These are phyloP conservation scores for Starmera dryadoides DNA, from an alignment of 805 yeast species.

Conservation along the genomic window DNA sequence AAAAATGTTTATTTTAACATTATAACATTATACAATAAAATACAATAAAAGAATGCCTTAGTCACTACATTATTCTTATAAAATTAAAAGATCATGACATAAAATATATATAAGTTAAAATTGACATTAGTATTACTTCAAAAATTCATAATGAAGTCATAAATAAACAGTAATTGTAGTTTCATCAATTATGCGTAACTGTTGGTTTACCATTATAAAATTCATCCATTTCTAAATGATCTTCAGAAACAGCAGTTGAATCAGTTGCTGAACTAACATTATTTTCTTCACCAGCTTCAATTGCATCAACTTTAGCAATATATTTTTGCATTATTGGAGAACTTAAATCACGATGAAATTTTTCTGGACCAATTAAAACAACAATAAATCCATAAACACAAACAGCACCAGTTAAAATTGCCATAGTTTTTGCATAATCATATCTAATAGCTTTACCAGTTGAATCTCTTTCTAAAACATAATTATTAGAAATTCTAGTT, in stretches of 20 bases:
- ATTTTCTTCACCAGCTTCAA: not conserved
- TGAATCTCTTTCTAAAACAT: constrained; percentile 24
- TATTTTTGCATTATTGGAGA: constrained; percentile 8
- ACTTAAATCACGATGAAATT: constrained; percentile 29
- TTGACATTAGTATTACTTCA: no score
- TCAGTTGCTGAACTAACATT: not conserved
- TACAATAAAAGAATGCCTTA: no score
- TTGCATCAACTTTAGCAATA: constrained; percentile 3
- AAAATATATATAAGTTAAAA: no score
- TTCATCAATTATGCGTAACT: no score
- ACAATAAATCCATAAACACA: constrained; percentile 43
- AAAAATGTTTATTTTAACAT: no score
- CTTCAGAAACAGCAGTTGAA: not conserved
- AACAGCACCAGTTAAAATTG: constrained; percentile 61
- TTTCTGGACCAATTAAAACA: constrained; percentile 53
- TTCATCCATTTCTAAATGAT: not conserved
- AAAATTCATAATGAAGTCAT: no score
- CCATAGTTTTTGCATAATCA: constrained; percentile 68
- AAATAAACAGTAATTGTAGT: no score
- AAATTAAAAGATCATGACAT: no score
- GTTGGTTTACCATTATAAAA: no score
- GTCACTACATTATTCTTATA: no score
- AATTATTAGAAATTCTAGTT: constrained; percentile 46
- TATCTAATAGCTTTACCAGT: constrained; percentile 17
- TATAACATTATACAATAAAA: no score